These are phyloP conservation scores for Debaryomycetaceae sp. DNA, from an alignment of 1,139 yeast species.

Conservation along the genomic window DNA sequence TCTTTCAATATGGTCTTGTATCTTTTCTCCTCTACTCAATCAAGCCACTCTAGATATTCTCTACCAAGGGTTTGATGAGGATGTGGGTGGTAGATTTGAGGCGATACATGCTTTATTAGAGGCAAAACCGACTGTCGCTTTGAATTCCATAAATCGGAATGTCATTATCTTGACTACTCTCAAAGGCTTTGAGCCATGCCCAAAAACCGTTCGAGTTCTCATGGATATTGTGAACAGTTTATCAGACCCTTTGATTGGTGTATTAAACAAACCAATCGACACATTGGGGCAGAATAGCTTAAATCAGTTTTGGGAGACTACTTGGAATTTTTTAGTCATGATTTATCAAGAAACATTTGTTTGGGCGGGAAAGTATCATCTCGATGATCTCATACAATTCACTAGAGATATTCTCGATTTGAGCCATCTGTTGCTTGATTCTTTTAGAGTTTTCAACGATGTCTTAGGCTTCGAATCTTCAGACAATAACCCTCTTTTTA, in stretches of 20 bases:
- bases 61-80: conserved; percentile 68
- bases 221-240: conserved; percentile 70
- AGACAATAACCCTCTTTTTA: conserved; percentile 21
- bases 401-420: conserved; percentile 85
- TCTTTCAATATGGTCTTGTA: conserved; percentile 65
- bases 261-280: conserved; percentile 15
- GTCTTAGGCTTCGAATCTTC: conserved; percentile 17
- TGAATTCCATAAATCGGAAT: conserved; percentile 47
- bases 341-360: conserved; percentile 63
- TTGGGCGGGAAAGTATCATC: conserved; percentile 69
- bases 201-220: conserved; percentile 67
- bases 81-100: conserved; percentile 61
- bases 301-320: conserved; percentile 55
- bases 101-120: conserved; percentile 58
- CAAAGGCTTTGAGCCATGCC: conserved; percentile 68
- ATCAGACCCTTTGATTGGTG: conserved; percentile 64
- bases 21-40: conserved; percentile 57
- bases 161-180: conserved; percentile 44
- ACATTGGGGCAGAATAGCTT: conserved; percentile 6
- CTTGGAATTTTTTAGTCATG: conserved; percentile 72
- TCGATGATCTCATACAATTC: conserved; percentile 64
- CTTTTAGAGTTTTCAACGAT: conserved; percentile 55
- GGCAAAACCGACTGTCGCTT: conserved; percentile 39
- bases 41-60: conserved; percentile 72
- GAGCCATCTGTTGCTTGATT: conserved; percentile 63